These are phyloP conservation scores for Xerocomellus intermedius DNA, from an alignment of 768 basidiomycete genomes.

Conservation along the genomic window DNA sequence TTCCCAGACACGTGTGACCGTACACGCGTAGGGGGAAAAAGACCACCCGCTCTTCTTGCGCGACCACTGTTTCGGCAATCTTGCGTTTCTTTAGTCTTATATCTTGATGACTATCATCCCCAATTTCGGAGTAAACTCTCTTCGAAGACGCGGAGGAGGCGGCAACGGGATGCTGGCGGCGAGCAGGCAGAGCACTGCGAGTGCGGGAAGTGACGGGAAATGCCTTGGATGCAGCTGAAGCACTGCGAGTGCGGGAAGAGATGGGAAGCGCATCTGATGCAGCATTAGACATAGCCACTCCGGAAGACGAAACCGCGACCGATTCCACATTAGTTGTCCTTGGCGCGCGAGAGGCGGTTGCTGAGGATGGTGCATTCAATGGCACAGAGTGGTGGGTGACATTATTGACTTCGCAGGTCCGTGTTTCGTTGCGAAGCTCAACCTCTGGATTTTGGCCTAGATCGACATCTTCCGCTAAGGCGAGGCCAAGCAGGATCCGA, in stretches of 20 bases:
- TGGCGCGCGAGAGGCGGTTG: neutral
- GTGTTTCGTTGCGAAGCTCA: neutral
- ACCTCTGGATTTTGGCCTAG: slow-evolving; percentile 7
- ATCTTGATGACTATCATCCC: neutral
- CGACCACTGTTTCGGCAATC: neutral
- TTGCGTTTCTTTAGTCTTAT: neutral
- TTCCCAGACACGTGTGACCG: neutral
- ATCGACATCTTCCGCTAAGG: neutral
- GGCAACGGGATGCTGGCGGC: no score
- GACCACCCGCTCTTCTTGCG: neutral
- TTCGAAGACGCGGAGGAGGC: neutral
- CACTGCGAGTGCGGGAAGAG: neutral
- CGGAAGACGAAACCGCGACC: neutral
- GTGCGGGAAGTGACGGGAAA: neutral
- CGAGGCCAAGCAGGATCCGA: slow-evolving; percentile 11
- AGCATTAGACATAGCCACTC: neutral
- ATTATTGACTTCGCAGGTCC: neutral
- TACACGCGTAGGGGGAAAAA: neutral
- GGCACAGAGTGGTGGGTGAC: no score
- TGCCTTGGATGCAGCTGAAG: neutral
- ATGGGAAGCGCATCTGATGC: neutral
- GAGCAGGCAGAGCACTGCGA: neutral
- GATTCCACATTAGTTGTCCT: neutral
- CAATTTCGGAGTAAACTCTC: neutral
- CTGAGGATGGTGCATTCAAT: neutral